Conservation (phyloP, 768 basidiomycete species). For the Hygrophoropsis aurantiaca region DNA sequence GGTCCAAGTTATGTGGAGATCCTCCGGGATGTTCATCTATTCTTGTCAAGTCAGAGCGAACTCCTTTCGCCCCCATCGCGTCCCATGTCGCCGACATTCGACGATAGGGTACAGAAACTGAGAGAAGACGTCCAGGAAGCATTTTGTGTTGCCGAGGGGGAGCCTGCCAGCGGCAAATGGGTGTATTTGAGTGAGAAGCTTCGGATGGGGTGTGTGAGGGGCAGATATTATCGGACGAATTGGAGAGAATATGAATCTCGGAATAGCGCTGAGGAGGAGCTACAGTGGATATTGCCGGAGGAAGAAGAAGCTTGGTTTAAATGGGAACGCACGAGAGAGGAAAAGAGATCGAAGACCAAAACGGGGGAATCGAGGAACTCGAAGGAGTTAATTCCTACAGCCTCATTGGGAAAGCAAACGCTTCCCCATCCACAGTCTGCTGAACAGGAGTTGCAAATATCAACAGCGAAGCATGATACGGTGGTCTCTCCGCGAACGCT, state of each 20-base stretch:
- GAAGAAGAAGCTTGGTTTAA: constrained; percentile 51
- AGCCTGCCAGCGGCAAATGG: constrained; percentile 50
- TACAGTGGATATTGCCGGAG: constrained; percentile 39
- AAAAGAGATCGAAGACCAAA: constrained; percentile 16
- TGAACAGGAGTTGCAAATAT: no score
- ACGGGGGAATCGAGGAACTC: constrained; percentile 11
- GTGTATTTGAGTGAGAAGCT: constrained; percentile 38
- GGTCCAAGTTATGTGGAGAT: constrained; percentile 20
- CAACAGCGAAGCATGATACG: constrained; percentile 2
- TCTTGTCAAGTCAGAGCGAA: constrained; percentile 31
- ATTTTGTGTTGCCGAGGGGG: constrained; percentile 33
- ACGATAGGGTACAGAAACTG: constrained; percentile 28
- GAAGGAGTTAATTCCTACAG: neutral
- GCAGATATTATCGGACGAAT: constrained; percentile 27
- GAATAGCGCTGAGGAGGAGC: constrained; percentile 18
- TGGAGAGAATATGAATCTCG: constrained; percentile 15
- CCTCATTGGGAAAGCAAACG: no score
- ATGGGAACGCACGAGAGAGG: constrained; percentile 38
- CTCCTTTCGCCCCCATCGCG: constrained; percentile 35
- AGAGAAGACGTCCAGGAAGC: constrained; percentile 35
- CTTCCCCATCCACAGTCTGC: no score
- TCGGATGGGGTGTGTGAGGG: constrained; percentile 40
- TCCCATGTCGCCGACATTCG: constrained; percentile 29
- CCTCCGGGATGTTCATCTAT: constrained; percentile 30
- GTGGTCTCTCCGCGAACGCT: constrained; percentile 25